Evolutionary conservation across 2,329 filamentous ascomycete species (phyloP).

Genomic region (Botrytis sinoallii): DNA sequence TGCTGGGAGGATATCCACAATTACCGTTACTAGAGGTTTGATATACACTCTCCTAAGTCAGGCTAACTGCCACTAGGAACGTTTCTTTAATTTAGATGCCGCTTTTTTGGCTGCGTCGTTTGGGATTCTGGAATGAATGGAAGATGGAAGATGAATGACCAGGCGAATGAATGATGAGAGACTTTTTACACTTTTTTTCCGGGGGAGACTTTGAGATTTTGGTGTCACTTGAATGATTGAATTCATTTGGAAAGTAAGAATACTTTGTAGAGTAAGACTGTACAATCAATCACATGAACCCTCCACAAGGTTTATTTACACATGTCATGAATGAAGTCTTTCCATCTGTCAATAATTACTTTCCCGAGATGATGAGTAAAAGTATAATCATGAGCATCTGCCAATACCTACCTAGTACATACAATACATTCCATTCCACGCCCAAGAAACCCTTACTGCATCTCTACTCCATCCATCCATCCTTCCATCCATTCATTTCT

Average conservation of each 20-base stretch:
- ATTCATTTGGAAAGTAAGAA: too few species aligned
- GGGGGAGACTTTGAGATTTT: background rate
- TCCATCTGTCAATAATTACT: background rate
- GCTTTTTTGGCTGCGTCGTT: background rate
- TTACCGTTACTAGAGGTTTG: background rate
- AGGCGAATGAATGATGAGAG: too few species aligned
- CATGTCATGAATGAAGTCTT: background rate
- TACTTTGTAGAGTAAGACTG: too few species aligned
- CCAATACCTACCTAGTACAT: too few species aligned
- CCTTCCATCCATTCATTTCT: background rate
- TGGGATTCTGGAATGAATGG: background rate
- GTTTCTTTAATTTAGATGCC: background rate
- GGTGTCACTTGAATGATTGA: background rate
- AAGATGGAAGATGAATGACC: too few species aligned
- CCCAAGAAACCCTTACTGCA: too few species aligned
- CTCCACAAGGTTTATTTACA: background rate
- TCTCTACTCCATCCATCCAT: too few species aligned
- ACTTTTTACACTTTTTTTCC: too few species aligned
- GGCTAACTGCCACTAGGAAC: background rate
- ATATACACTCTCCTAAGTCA: background rate
- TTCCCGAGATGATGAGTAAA: background rate
- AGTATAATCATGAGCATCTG: background rate
- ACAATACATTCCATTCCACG: too few species aligned
- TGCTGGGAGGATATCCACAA: background rate
- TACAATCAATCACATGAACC: background rate